Base-by-base conservation (phyloP, 257 asterid species). In the Rehmannia glutinosa region DNA sequence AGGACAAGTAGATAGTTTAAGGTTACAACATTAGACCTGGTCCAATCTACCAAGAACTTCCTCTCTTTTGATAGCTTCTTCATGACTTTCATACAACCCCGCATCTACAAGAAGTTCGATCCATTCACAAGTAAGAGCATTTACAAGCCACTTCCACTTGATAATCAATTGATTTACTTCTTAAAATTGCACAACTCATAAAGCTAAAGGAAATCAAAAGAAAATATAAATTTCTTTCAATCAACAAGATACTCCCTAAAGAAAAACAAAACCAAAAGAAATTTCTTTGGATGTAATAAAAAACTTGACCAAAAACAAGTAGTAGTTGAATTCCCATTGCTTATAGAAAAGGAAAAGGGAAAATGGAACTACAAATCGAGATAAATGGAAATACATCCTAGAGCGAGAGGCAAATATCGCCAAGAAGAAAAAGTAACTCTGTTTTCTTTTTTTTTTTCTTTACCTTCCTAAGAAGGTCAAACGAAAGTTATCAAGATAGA, bases 1-100 rank as follows among this genome's bases (percentile, higher is more conserved):
- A 32, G 20, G 20, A 62, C 62, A 41, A 20, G 23, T 39, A 53
- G 33, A 24, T 17, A 32, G 52, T 46, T 66, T 38, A n/a, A 58
- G 58, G 53, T 45, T 25, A 39, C 11, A 42, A 71, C 60, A 67
- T 32, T 24, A 39, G 42, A 90, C 98, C 97, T 90, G 96, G 81
- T 92, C 97, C 72, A 92, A 80, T 81, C 96, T 87, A 50, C 96
- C 98, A 62, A 93, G 95, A 77, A 90, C 96, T 81, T 87, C 97
- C 86, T 93, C 98, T 81, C 96, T 84, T 75, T 79, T 81, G 71
- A 86, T 75, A 64, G 97, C 93, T 85, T 87, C 97, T 77, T 86
- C 95, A 23, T 90, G 90, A 78, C 83, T 82, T 78, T 90, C 98
- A 72, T 87, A 87, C 68, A 90, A 77, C 23, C 90, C 95, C 7